phyloP scores from a whole-genome alignment of 257 asterid species.

The Ehretia macrophylla region DNA sequence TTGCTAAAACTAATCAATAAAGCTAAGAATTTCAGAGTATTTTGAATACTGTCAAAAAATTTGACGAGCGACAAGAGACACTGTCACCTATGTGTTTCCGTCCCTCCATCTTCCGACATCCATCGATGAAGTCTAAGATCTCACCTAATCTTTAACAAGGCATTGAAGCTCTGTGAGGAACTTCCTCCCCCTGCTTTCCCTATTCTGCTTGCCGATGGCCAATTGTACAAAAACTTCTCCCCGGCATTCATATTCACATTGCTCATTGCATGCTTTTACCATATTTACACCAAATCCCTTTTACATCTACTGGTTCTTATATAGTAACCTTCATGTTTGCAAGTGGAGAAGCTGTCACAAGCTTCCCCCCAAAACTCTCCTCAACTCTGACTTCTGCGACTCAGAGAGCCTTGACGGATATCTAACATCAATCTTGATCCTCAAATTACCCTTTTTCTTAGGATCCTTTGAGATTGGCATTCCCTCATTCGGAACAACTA shows the following conservation, averaged over 20 bases:
- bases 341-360: constrained; percentile 22
- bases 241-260: constrained; percentile 12
- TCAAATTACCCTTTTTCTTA: constrained; percentile 68
- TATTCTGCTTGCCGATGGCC: not conserved
- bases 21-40: not conserved
- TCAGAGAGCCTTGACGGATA: constrained; percentile 74
- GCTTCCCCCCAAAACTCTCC: constrained; percentile 68
- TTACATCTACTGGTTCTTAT: constrained; percentile 30
- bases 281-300: constrained; percentile 51
- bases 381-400: constrained; percentile 65
- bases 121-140: no score
- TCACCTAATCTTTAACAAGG: no score
- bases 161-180: no score
- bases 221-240: not conserved
- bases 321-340: constrained; percentile 9
- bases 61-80: not conserved
- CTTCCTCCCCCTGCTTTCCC: not conserved
- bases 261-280: constrained; percentile 20
- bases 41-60: not conserved
- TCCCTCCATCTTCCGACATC: no score
- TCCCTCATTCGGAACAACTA: constrained; percentile 72
- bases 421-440: constrained; percentile 71
- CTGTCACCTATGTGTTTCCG: no score
- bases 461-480: constrained; percentile 90
- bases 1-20: no score